phyloP scores from a whole-genome alignment of 345 rosid species.

The Turritis glabra region DNA sequence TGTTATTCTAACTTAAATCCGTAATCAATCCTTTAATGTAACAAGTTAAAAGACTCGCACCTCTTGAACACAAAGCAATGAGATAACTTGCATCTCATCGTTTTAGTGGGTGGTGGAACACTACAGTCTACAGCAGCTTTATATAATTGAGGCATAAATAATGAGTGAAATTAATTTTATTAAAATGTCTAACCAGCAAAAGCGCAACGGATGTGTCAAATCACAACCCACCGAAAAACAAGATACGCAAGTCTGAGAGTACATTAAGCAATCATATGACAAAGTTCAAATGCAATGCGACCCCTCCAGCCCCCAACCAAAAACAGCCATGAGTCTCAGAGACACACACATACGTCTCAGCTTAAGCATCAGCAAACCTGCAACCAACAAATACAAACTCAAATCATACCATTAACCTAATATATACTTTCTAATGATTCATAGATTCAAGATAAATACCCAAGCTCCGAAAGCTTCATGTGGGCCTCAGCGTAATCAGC shows the following conservation, averaged over 20 bases:
- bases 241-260: constrained; percentile 29
- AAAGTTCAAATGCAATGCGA: constrained; percentile 29
- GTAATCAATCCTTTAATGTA: not conserved
- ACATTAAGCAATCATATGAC: constrained; percentile 30
- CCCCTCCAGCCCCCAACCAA: not conserved
- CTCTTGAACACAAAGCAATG: not conserved
- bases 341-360: not conserved
- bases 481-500: constrained; percentile 82
- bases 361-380: constrained; percentile 41
- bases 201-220: constrained; percentile 18
- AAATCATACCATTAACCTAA: not conserved
- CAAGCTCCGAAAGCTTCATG: constrained; percentile 91
- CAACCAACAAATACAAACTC: not conserved
- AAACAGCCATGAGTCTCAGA: constrained; percentile 13
- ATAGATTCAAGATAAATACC: constrained; percentile 48
- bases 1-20: not conserved
- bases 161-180: constrained; percentile 6
- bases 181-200: constrained; percentile 23
- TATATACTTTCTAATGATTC: not conserved
- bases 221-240: not conserved
- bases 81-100: not conserved
- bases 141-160: not conserved
- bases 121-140: not conserved
- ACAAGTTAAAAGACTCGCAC: not conserved
- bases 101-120: not conserved